Conservation (phyloP, 352 stramenopile species). For the Aphanomyces astaci region DNA sequence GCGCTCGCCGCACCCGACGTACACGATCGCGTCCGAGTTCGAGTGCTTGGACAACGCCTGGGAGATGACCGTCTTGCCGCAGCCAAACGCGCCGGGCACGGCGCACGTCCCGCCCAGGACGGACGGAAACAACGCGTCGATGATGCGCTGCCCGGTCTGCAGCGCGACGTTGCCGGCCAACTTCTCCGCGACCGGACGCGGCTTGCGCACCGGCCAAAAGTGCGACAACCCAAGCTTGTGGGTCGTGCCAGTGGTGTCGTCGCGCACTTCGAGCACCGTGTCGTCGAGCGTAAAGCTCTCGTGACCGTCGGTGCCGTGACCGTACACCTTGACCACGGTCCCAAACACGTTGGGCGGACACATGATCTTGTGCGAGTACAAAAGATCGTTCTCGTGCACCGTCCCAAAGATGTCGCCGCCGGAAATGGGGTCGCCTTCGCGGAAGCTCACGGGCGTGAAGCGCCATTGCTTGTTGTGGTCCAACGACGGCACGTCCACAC, state of each 20-base stretch:
- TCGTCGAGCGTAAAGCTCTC: slow-evolving; percentile 96
- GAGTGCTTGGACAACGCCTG: slow-evolving; percentile 99
- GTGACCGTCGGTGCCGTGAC: slow-evolving; percentile 91
- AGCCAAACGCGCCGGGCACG: slow-evolving; percentile 98
- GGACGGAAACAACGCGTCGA: slow-evolving; percentile 98
- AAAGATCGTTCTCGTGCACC: slow-evolving; percentile 99
- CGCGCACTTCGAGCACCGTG: slow-evolving; percentile 97
- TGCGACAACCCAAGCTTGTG: slow-evolving; percentile 95
- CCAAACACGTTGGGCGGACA: slow-evolving; percentile 98
- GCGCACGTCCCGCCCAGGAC: slow-evolving; percentile 98
- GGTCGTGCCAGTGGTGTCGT: slow-evolving; percentile 92
- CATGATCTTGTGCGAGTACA: slow-evolving; percentile 98
- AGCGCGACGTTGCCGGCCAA: slow-evolving; percentile 95
- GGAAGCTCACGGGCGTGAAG: slow-evolving; percentile 92
- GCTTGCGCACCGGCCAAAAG: slow-evolving; percentile 97
- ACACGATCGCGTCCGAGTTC: slow-evolving; percentile 98
- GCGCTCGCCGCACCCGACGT: slow-evolving; percentile 98
- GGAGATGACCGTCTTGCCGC: slow-evolving; percentile 99
- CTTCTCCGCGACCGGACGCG: slow-evolving; percentile 97
- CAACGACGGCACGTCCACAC: slow-evolving; percentile 94
- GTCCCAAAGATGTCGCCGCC: slow-evolving; percentile 97
- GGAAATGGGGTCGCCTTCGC: slow-evolving; percentile 91
- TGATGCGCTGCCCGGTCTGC: slow-evolving; percentile 97
- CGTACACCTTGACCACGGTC: slow-evolving; percentile 98
- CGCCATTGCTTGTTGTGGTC: slow-evolving; percentile 91